Base-by-base conservation (phyloP, 1,284 basidiomycete genomes). In the Austroboletus niveus region DNA sequence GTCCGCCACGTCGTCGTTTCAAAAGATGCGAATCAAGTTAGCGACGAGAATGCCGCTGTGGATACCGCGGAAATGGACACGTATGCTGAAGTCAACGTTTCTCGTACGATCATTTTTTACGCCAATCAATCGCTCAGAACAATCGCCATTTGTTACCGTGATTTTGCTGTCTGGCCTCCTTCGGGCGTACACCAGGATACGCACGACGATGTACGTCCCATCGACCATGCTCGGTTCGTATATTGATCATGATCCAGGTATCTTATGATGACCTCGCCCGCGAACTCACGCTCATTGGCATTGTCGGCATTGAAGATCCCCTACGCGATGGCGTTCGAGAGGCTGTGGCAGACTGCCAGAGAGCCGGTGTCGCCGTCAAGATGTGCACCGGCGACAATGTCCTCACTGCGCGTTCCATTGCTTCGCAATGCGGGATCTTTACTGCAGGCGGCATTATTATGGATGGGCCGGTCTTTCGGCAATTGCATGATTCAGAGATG, bases 351-450 rank as follows among this genome's bases (percentile, higher is more conserved):
- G 85, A 90, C 57, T 98, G 94, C 68, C 83, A 84, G 61, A 80
- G 78, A 50, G 96, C 97, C 38, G 95, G 95, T 60, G 94, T 99
- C n/a, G 79, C 82, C 30, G 87, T 99, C 75, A 98, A 98, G 77
- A 99, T 99, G 95, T 97, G 93, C 71, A 98, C 96, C 1, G 96
- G 95, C 66, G 96, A 99, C 73, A 99, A 98, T 61, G 91, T 95
- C 45, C 80, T 98, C 42, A 96, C 94, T 8, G 92, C 92, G 40
- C 83, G 91, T 24, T 98, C 94, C 8, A 99, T 99, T 62, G 94
- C 96, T 35, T 80, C 81, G 8, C 96, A 98, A 66, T 98, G 95
- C 66, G 94, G 95, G 41, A 98, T 98, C 69, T 97, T 90, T 72
- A 89, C 87, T 8, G 73, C 87, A 2, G 94, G 94, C 35, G 95